A percentile compares a stretch with the other conserved stretches of the same genome.
phyloP scores from a whole-genome alignment of 805 yeast species.

The Cyberlindnera americana region DNA sequence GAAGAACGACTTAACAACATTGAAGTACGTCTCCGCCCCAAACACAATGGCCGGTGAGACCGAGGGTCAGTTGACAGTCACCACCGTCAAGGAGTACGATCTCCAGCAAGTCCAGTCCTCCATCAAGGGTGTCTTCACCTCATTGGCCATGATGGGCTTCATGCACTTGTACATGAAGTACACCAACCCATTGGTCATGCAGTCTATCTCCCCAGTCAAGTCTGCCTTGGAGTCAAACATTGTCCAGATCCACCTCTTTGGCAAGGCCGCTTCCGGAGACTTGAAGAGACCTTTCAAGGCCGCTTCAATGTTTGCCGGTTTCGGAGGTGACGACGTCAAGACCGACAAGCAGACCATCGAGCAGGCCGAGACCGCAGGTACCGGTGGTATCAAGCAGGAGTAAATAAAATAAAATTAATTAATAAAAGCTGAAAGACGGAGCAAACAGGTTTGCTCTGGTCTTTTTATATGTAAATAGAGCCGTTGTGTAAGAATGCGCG shows the following conservation, averaged over 20 bases:
- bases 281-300: slow-evolving; percentile 96
- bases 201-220: slow-evolving; percentile 86
- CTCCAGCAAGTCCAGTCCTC: slow-evolving; percentile 77
- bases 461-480: too few relatives aligned
- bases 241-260: slow-evolving; percentile 86
- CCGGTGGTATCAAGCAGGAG: slow-evolving; percentile 69
- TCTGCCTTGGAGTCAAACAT: slow-evolving; percentile 85
- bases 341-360: slow-evolving; percentile 87
- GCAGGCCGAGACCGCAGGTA: slow-evolving; percentile 79
- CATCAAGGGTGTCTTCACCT: slow-evolving; percentile 80
- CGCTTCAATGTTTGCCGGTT: slow-evolving; percentile 68
- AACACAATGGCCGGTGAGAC: slow-evolving; percentile 73
- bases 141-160: slow-evolving; percentile 95
- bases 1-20: slow-evolving; percentile 86
- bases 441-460: background rate
- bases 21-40: slow-evolving; percentile 87
- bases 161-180: slow-evolving; percentile 97
- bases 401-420: slow-evolving; percentile 4
- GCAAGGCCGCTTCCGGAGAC: slow-evolving; percentile 79
- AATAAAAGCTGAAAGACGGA: background rate
- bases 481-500: too few relatives aligned
- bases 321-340: slow-evolving; percentile 49
- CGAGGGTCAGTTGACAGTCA: slow-evolving; percentile 71
- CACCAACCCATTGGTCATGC: slow-evolving; percentile 96
- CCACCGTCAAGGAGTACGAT: slow-evolving; percentile 94